Percentiles rank a stretch among this genome's conserved stretches.
phyloP scores from a whole-genome alignment of 2,329 filamentous ascomycete genomes.

The Colletotrichum chrysophilum region DNA sequence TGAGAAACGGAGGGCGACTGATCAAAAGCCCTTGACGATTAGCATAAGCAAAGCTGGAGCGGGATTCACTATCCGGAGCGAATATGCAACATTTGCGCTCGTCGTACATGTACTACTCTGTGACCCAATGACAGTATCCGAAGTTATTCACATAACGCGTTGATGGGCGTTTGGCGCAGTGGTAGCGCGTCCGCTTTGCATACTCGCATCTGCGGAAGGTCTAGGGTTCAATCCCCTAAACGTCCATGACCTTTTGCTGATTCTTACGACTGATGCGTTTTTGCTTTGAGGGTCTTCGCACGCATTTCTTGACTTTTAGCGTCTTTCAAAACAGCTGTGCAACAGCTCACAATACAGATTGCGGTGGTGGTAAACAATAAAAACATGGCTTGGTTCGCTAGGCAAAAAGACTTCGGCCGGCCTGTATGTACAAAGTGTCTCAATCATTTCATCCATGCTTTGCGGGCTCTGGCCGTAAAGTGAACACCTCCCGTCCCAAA shows the following conservation, averaged over 20 bases:
- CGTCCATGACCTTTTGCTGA: constrained; percentile 3
- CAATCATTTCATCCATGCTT: background rate
- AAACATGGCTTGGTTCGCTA: background rate
- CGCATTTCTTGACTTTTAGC: background rate
- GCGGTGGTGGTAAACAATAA: background rate
- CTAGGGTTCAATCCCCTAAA: constrained; percentile 26
- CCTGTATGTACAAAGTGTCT: background rate
- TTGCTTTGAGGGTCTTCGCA: background rate
- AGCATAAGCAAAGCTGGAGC: background rate
- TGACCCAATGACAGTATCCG: fast-evolving
- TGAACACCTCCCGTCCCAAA: background rate
- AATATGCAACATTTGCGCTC: background rate
- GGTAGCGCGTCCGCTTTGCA: constrained; percentile 26
- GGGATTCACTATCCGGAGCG: background rate
- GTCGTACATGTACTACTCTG: background rate
- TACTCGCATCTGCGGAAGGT: constrained; percentile 17
- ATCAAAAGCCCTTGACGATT: background rate
- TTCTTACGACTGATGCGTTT: background rate
- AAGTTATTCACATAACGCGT: background rate
- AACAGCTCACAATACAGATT: background rate
- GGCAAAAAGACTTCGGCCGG: background rate
- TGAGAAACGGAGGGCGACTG: background rate
- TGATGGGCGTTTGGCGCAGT: constrained; percentile 23
- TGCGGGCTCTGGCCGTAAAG: background rate
- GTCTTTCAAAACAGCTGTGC: background rate